Conservation (phyloP, 176 grass and related monocot genomes). For the Lolium rigidum region DNA sequence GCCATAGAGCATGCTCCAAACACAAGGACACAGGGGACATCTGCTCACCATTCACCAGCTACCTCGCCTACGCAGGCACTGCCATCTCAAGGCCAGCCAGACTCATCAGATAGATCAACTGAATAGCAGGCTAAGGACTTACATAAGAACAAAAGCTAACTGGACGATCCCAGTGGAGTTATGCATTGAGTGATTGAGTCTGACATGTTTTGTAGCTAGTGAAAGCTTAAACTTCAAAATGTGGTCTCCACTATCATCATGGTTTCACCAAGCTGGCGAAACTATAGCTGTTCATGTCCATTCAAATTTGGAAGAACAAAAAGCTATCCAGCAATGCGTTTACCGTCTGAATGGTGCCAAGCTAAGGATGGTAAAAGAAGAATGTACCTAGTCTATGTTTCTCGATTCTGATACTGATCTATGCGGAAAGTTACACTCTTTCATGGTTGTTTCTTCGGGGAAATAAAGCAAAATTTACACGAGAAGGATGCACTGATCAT, state of each 20-base stretch:
- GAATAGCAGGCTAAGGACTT: conserved; percentile 22
- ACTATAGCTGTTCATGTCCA: conserved; percentile 11
- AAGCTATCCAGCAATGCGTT: background rate
- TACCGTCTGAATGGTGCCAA: background rate
- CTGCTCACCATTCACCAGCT: background rate
- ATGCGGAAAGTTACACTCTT: background rate
- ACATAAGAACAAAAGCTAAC: conserved; percentile 32
- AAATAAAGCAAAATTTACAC: conserved; percentile 9
- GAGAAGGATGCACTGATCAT: conserved; percentile 3
- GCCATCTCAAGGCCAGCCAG: background rate
- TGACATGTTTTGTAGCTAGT: background rate
- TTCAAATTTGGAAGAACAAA: background rate
- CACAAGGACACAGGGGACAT: background rate
- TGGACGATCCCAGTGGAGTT: conserved; percentile 34
- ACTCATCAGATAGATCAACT: conserved; percentile 8
- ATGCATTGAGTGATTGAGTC: conserved; percentile 24
- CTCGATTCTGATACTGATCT: background rate
- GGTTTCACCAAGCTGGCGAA: conserved; percentile 30
- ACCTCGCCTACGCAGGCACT: background rate
- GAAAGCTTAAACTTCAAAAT: background rate
- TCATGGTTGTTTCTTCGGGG: background rate
- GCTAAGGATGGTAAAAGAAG: background rate
- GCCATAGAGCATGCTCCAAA: conserved; percentile 24
- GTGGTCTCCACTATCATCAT: conserved; percentile 29
- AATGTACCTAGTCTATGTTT: background rate